phyloP scores from a whole-genome alignment of 116 monocot species.

The Papilionanthe hybrid region DNA sequence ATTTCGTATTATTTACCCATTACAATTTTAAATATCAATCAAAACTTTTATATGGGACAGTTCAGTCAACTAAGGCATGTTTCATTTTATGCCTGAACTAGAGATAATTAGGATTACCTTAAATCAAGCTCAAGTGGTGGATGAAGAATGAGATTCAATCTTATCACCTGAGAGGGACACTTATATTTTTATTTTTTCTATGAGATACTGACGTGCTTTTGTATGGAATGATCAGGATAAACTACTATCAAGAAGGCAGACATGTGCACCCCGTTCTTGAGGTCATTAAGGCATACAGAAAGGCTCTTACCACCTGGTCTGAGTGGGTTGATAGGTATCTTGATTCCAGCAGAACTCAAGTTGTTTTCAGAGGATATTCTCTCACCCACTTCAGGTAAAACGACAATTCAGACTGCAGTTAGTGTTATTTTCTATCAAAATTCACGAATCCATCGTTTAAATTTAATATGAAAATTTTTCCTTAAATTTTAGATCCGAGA shows the following conservation, averaged over 20 bases:
- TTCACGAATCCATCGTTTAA: no score
- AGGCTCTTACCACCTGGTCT: slow-evolving; percentile 64
- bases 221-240: slow-evolving; percentile 26
- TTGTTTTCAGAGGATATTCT: slow-evolving; percentile 75
- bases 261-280: slow-evolving; percentile 59
- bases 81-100: no score
- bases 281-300: slow-evolving; percentile 57
- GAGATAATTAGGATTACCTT: no score
- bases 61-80: no score
- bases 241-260: slow-evolving; percentile 79
- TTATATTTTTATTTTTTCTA: neutral
- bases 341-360: slow-evolving; percentile 54
- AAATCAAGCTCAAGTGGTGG: no score
- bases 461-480: no score
- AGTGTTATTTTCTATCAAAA: neutral
- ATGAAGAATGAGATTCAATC: no score
- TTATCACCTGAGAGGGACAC: no score
- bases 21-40: no score
- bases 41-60: no score
- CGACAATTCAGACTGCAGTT: neutral
- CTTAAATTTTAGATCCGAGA: no score
- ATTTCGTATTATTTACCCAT: no score
- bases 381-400: slow-evolving; percentile 72
- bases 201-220: neutral
- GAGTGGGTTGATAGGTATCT: slow-evolving; percentile 68